Conservation (phyloP, 2,329 filamentous ascomycete species). For the Aspergillus neotritici region DNA sequence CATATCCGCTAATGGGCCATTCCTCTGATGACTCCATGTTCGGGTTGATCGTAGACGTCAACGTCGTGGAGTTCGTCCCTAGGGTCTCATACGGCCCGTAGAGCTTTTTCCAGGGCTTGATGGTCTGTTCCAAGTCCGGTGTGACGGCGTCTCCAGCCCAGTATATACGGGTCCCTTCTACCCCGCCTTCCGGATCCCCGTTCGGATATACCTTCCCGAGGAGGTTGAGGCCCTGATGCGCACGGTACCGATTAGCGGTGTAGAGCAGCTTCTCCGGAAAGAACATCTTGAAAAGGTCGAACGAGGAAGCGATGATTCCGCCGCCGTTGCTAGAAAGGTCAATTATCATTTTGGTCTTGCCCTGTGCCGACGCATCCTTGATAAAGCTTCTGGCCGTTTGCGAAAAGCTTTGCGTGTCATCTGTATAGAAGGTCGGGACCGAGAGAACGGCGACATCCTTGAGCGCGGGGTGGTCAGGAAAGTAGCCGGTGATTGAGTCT, state of each 20-base stretch:
- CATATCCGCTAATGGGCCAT: not conserved
- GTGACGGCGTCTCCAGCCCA: not conserved
- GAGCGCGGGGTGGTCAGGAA: not conserved
- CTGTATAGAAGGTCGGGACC: slow-evolving; percentile 9
- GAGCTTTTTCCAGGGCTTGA: not conserved
- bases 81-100: not conserved
- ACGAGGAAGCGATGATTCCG: slow-evolving; percentile 46
- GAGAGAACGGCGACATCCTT: not conserved
- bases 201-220: slow-evolving; percentile 23
- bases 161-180: not conserved
- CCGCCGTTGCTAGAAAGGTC: slow-evolving; percentile 59
- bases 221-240: slow-evolving; percentile 37
- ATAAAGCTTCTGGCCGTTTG: slow-evolving; percentile 14
- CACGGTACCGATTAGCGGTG: slow-evolving; percentile 45
- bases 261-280: slow-evolving; percentile 45
- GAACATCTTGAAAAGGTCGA: slow-evolving; percentile 50
- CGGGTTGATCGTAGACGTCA: not conserved
- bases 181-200: not conserved
- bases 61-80: not conserved
- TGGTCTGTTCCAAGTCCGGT: not conserved
- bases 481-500: not conserved
- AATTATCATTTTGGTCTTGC: slow-evolving; percentile 57
- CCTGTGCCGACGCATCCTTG: slow-evolving; percentile 26
- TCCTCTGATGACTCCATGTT: not conserved
- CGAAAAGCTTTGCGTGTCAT: slow-evolving; percentile 8